These are phyloP conservation scores for Aleurites moluccanus DNA, from an alignment of 441 rosid species.

Conservation along the genomic window DNA sequence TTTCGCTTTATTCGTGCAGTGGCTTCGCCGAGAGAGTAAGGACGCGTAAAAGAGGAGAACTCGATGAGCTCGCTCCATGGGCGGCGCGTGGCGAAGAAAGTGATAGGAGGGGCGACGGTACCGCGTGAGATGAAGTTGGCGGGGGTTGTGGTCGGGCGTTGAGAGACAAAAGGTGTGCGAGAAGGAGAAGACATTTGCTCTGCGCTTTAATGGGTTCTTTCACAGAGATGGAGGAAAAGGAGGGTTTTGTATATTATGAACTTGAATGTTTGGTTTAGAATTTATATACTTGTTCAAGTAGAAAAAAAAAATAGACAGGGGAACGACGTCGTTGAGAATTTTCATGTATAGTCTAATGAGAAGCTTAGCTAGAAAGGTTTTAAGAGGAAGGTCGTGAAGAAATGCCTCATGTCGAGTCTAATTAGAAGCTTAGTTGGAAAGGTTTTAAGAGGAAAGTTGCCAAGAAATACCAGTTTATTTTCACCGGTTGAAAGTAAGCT, in stretches of 20 bases:
- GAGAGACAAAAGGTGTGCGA: constrained; percentile 24
- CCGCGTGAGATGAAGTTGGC: constrained; percentile 30
- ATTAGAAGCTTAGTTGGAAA: no score
- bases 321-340: no score
- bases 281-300: background rate
- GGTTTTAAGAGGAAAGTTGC: no score
- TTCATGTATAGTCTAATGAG: no score
- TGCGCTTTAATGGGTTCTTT: no score
- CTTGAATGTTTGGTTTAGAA: background rate
- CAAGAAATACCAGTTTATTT: no score
- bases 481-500: no score
- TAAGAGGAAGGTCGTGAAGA: no score
- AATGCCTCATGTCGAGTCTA: no score
- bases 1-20: constrained; percentile 42
- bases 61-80: constrained; percentile 56
- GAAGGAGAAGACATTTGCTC: constrained; percentile 34
- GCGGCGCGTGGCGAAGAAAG: constrained; percentile 48
- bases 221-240: background rate
- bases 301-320: no score
- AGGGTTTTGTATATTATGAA: background rate
- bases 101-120: constrained; percentile 23
- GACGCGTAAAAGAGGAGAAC: constrained; percentile 43
- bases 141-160: constrained; percentile 17
- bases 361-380: no score
- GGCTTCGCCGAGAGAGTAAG: constrained; percentile 48